These are phyloP conservation scores for Fragilaria radians DNA, from an alignment of 108 stramenopile species.

Conservation along the genomic window DNA sequence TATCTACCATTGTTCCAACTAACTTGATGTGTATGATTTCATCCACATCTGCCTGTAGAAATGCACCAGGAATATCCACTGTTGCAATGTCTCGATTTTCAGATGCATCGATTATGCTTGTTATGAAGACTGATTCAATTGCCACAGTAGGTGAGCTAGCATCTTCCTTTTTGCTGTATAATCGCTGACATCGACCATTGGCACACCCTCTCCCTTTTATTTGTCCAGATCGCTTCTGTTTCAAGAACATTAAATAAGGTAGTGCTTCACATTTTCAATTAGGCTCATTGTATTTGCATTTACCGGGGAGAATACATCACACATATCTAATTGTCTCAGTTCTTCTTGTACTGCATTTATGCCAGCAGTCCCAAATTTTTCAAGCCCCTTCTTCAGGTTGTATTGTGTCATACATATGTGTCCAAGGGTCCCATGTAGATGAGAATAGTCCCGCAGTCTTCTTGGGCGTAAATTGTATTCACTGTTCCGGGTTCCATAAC, in stretches of 20 bases:
- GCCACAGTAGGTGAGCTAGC: conserved; percentile 27
- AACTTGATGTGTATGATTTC: conserved; percentile 9
- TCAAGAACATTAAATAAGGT: conserved; percentile 26
- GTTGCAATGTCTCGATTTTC: conserved; percentile 21
- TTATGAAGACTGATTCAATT: conserved; percentile 20
- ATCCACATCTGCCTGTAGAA: conserved; percentile 25
- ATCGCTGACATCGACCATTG: conserved; percentile 29
- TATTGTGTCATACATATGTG: not conserved
- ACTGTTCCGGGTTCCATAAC: not conserved
- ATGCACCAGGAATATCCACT: conserved; percentile 30
- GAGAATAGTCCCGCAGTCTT: not conserved
- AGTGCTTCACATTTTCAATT: conserved; percentile 13
- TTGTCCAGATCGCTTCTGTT: conserved; percentile 16
- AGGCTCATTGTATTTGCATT: conserved; percentile 11
- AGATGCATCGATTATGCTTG: conserved; percentile 23
- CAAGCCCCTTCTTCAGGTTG: conserved; percentile 13
- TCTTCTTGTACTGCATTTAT: conserved; percentile 23
- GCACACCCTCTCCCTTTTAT: conserved; percentile 26
- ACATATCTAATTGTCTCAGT: conserved; percentile 28
- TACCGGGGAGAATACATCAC: conserved; percentile 14
- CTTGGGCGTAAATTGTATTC: conserved; percentile 5
- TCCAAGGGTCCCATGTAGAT: conserved; percentile 1
- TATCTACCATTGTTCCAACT: conserved; percentile 9
- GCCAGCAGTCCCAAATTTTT: conserved; percentile 23
- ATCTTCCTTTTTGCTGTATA: conserved; percentile 24